Conservation (phyloP, 1,139 yeast species). For the Candida neerlandica region DNA sequence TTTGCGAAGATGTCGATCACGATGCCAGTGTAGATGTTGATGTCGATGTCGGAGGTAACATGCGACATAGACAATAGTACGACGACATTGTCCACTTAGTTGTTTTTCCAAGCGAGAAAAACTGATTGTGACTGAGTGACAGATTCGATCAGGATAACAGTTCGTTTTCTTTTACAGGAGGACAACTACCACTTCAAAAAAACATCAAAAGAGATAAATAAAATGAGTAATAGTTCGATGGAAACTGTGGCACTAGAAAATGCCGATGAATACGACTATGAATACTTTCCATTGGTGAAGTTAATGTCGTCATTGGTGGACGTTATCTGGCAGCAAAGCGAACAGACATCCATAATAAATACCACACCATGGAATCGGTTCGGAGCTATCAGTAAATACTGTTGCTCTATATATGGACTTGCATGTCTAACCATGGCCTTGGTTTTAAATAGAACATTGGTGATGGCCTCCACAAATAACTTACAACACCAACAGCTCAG, state of each 20-base stretch:
- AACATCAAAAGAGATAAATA: not conserved
- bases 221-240: constrained; percentile 3
- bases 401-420: constrained; percentile 40
- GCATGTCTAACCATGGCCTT: constrained; percentile 65
- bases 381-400: constrained; percentile 29
- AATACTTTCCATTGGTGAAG: constrained; percentile 13
- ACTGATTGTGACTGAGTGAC: not conserved
- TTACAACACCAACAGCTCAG: constrained; percentile 25
- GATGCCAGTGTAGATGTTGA: too few species aligned
- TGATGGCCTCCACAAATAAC: constrained; percentile 63
- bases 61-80: not conserved
- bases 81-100: not conserved
- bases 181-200: not conserved
- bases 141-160: not conserved
- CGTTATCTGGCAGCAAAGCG: constrained; percentile 28
- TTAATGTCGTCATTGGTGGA: constrained; percentile 23
- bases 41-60: not conserved
- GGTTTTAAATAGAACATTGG: constrained; percentile 62
- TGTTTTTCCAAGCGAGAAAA: not conserved
- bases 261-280: constrained; percentile 12
- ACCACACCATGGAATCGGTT: constrained; percentile 19
- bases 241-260: not conserved
- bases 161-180: not conserved
- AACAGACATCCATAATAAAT: constrained; percentile 14
- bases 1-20: not conserved